These are phyloP conservation scores for Chaetomium globosum DNA, from an alignment of 2,329 filamentous ascomycete genomes.

Conservation along the genomic window DNA sequence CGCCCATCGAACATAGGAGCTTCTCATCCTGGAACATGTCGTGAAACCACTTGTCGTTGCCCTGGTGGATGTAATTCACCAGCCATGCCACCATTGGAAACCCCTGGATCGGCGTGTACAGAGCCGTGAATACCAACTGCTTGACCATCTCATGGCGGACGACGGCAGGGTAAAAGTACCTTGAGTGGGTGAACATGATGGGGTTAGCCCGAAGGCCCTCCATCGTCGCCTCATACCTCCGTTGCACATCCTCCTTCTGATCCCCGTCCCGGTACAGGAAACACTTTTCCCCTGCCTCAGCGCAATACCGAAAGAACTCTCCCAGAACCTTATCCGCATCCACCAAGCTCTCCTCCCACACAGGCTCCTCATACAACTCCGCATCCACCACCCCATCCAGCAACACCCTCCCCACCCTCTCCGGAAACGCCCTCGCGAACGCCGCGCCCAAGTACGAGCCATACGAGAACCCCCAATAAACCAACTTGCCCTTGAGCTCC, in stretches of 20 bases:
- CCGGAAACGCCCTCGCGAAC: constrained; percentile 47
- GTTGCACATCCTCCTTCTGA: constrained; percentile 38
- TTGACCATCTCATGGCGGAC: constrained; percentile 45
- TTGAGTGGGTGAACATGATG: constrained; percentile 39
- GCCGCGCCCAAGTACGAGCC: constrained; percentile 44
- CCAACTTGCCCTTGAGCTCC: constrained; percentile 33
- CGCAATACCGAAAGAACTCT: constrained; percentile 53
- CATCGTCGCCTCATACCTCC: constrained; percentile 42
- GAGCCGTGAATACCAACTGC: constrained; percentile 41
- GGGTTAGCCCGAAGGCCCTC: constrained; percentile 42
- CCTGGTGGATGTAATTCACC: constrained; percentile 40
- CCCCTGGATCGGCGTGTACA: constrained; percentile 43
- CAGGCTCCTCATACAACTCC: constrained; percentile 40
- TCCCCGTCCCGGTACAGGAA: constrained; percentile 45
- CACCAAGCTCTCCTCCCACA: constrained; percentile 32
- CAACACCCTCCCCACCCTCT: constrained; percentile 41
- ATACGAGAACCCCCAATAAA: constrained; percentile 47
- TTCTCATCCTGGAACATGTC: constrained; percentile 22
- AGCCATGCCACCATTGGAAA: constrained; percentile 43
- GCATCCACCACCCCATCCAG: constrained; percentile 40
- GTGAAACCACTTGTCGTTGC: constrained; percentile 25
- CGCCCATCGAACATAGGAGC: constrained; percentile 22
- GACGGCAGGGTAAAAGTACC: constrained; percentile 43
- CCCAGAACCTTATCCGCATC: constrained; percentile 52
- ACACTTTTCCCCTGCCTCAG: constrained; percentile 47